Evolutionary conservation across 169 alveolate genomes (phyloP).

Genomic region (Babesia gibsoni): DNA sequence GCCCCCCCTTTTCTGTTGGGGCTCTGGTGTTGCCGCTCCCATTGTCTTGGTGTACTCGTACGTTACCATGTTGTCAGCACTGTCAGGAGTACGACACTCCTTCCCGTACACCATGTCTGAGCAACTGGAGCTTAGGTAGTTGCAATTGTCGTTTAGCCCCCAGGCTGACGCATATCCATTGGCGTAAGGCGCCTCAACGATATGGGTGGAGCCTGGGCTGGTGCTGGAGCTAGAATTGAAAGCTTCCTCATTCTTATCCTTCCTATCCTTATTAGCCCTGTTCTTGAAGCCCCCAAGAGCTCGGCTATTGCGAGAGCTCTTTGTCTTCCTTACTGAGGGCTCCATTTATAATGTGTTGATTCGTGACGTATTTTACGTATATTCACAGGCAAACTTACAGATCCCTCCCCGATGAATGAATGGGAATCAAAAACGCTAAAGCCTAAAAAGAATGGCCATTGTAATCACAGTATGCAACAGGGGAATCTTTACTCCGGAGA

Average conservation of each 20-base stretch:
- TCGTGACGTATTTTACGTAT: too few relatives aligned
- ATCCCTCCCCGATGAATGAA: too few relatives aligned
- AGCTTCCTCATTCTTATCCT: background rate
- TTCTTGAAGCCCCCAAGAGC: background rate
- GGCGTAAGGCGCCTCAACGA: background rate
- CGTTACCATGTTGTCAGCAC: background rate
- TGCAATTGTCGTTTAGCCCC: background rate
- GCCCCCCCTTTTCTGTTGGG: background rate
- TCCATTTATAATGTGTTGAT: background rate
- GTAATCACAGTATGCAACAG: too few relatives aligned
- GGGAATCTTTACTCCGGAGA: too few relatives aligned
- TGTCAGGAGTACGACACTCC: background rate
- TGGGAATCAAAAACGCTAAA: too few relatives aligned
- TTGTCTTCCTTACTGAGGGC: background rate
- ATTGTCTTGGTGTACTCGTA: background rate
- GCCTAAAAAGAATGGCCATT: too few relatives aligned
- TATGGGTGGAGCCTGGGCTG: background rate
- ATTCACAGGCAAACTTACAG: too few relatives aligned
- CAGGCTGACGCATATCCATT: background rate
- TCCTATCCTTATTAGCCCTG: background rate
- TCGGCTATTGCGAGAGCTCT: background rate
- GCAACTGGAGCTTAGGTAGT: too few relatives aligned
- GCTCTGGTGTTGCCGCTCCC: background rate
- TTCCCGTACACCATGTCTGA: too few relatives aligned
- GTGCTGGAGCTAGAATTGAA: background rate